phyloP scores from a whole-genome alignment of 352 stramenopile species.

The Phytophthora multivora region DNA sequence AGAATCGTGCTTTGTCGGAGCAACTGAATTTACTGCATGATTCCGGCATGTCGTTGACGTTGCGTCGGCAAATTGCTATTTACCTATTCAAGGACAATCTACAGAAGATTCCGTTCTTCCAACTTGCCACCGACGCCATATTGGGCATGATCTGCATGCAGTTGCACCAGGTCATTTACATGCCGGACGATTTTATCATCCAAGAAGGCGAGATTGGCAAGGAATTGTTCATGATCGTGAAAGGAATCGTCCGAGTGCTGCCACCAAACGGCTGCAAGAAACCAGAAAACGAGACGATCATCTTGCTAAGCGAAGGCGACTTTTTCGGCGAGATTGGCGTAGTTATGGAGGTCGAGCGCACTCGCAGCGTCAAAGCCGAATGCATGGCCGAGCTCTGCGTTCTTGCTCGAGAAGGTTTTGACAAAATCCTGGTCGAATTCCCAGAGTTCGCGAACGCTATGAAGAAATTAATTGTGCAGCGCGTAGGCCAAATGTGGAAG shows the following conservation, averaged over 20 bases:
- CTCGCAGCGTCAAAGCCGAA: slow-evolving; percentile 63
- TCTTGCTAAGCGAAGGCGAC: slow-evolving; percentile 63
- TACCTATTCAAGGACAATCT: slow-evolving; percentile 77
- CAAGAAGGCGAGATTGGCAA: slow-evolving; percentile 67
- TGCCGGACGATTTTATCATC: slow-evolving; percentile 70
- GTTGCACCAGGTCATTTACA: slow-evolving; percentile 67
- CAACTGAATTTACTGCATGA: slow-evolving; percentile 65
- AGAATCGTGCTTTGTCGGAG: slow-evolving; percentile 66
- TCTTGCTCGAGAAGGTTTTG: slow-evolving; percentile 59
- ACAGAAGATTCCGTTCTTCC: slow-evolving; percentile 75
- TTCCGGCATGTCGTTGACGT: slow-evolving; percentile 58
- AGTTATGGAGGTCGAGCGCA: slow-evolving; percentile 72
- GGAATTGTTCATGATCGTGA: slow-evolving; percentile 78
- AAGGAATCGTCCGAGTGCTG: slow-evolving; percentile 65
- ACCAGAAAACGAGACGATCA: slow-evolving; percentile 39
- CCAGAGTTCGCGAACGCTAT: slow-evolving; percentile 72
- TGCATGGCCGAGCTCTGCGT: slow-evolving; percentile 74
- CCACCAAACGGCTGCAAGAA: slow-evolving; percentile 40
- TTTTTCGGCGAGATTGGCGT: slow-evolving; percentile 74
- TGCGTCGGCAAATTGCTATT: slow-evolving; percentile 66
- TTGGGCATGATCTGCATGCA: slow-evolving; percentile 79
- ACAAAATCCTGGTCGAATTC: slow-evolving; percentile 75
- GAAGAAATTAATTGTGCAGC: slow-evolving; percentile 75
- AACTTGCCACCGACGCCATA: slow-evolving; percentile 61
- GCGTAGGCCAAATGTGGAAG: slow-evolving; percentile 67